Base-by-base conservation (phyloP, 2,329 filamentous ascomycete species). In the Penicillium glabrum region DNA sequence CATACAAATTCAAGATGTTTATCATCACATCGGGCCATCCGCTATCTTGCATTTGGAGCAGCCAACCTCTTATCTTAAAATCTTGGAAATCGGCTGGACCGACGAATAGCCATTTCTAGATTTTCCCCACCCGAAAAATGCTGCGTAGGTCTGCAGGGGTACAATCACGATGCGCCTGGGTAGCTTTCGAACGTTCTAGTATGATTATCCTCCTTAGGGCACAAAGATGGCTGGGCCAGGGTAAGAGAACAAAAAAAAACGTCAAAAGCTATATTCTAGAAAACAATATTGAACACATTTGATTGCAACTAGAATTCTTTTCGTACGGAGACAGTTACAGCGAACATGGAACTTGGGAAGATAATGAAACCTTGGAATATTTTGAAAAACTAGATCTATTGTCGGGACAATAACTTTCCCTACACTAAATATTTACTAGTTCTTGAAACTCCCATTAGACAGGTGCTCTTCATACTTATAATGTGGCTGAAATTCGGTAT, bases 401-500 rank as follows among this genome's bases (percentile, higher is more conserved):
- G 11, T 5, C 1, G 11, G 29, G 3, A 31, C 10, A 31, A 5
- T 31, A 14, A 5, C 3, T 11, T 5, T 1, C 5, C 5, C 11
- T 31, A 14, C 11, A 11, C 5, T 5, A 31, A 13, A 5, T 13
- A 37, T 6, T 13, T 7, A n/a, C 33, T 44, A 58, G 7, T 56
- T 14, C 41, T 54, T 60, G 46, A 58, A 60, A 31, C 37, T 46
- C 11, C 58, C 53, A 8, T 56, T 52, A 7, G 41, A 58, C 29
- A 58, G 16, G 13, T 51, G 37, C n/a, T 57, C 54, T 37, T 57
- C 51, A 23, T 57, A 51, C n/a, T 51, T 35, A 29, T 51, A 51
- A 37, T 37, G 33, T n/a, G 33, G 41, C 16, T 23, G 24, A 21
- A 27, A 46, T 23, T 37, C 21, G 29, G 13, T 39, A 67, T 88